Conservation (phyloP, 208 protist genomes). For the Blastocrithidia nonstop region DNA sequence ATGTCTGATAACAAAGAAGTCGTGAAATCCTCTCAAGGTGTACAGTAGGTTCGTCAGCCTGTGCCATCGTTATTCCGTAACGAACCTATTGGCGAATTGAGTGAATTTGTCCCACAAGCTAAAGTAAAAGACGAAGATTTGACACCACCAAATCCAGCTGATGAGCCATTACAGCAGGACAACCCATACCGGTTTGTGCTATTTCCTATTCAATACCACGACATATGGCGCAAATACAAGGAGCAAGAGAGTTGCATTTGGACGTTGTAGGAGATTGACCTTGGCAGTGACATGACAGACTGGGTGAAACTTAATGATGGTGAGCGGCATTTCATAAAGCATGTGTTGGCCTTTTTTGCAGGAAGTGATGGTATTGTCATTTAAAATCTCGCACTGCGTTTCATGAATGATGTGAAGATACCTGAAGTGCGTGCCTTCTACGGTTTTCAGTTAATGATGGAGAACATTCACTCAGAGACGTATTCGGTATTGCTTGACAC, state of each 20-base stretch:
- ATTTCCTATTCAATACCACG: slow-evolving; percentile 95
- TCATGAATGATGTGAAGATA: slow-evolving; percentile 97
- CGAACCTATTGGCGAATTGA: too few relatives aligned
- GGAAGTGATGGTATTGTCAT: slow-evolving; percentile 98
- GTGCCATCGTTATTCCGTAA: too few relatives aligned
- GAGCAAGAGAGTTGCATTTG: slow-evolving; percentile 95
- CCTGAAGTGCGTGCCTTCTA: slow-evolving; percentile 97
- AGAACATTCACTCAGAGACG: slow-evolving; percentile 97
- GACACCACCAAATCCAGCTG: slow-evolving; percentile 8
- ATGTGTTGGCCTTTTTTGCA: slow-evolving; percentile 98
- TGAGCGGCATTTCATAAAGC: slow-evolving; percentile 97
- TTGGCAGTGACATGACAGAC: slow-evolving; percentile 89
- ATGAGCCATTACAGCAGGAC: slow-evolving; percentile 91
- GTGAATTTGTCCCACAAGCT: too few relatives aligned
- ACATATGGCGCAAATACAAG: slow-evolving; percentile 99
- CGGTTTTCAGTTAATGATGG: slow-evolving; percentile 98
- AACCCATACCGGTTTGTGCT: slow-evolving; percentile 96
- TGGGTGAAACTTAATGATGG: slow-evolving; percentile 92
- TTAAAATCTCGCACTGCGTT: slow-evolving; percentile 95
- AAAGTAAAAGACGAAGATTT: too few relatives aligned
- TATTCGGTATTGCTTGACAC: slow-evolving; percentile 91
- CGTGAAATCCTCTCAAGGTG: too few relatives aligned
- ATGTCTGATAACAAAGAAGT: too few relatives aligned
- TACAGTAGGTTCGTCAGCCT: too few relatives aligned
- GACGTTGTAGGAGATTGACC: slow-evolving; percentile 98